phyloP scores from a whole-genome alignment of 345 rosid species.

The Lumnitzera littorea region DNA sequence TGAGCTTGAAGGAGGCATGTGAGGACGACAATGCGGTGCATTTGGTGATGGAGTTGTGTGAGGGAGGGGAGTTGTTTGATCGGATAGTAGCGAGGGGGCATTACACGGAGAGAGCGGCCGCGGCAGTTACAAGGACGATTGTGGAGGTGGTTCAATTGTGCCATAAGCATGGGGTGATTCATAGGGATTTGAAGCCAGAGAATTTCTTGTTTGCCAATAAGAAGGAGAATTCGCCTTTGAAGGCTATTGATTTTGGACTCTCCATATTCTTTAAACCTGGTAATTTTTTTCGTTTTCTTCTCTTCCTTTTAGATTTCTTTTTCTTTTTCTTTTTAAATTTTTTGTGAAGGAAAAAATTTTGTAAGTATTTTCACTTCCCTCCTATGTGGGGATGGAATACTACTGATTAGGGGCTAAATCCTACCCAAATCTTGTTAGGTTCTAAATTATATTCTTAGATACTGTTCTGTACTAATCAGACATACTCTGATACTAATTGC shows the following conservation, averaged over 20 bases:
- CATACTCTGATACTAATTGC: no score
- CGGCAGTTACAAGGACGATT: constrained; percentile 81
- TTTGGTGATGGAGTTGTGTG: constrained; percentile 99
- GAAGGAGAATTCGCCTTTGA: constrained; percentile 97
- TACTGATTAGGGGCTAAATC: no score
- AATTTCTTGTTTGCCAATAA: constrained; percentile 93
- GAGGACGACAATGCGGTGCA: constrained; percentile 98
- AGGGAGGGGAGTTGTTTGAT: constrained; percentile 98
- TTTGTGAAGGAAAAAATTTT: no score
- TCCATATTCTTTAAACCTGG: constrained; percentile 99
- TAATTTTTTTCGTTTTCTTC: constrained; percentile 15
- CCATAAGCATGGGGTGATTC: constrained; percentile 94
- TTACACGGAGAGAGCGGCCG: constrained; percentile 97
- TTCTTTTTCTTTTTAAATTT: no score
- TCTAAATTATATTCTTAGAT: no score
- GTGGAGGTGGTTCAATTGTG: constrained; percentile 96
- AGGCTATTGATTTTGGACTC: constrained; percentile 98
- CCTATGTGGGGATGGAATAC: no score
- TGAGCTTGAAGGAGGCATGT: constrained; percentile 84
- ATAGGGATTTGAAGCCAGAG: constrained; percentile 98
- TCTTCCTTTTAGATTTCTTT: not conserved
- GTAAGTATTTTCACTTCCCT: no score
- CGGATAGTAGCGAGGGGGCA: constrained; percentile 99
- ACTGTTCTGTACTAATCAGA: no score
- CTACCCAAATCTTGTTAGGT: no score